Percentiles rank a stretch among this genome's conserved stretches.
phyloP scores from a whole-genome alignment of 2,329 filamentous ascomycete species.

The Scortechinia acanthostroma region DNA sequence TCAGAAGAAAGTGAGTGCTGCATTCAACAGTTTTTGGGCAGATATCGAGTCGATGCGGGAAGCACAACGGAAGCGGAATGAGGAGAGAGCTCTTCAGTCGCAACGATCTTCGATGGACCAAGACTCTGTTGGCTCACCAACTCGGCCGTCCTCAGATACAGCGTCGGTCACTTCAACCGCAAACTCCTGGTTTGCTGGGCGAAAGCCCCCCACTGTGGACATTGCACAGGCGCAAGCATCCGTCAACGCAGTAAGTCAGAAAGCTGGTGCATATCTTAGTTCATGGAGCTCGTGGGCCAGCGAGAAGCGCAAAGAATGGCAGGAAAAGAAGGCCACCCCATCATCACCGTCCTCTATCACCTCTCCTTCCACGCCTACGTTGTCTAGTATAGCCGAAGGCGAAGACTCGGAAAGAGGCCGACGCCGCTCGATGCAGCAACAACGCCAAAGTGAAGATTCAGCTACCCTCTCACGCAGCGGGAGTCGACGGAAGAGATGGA shows the following conservation, averaged over 20 bases:
- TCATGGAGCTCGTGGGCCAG: slow-evolving; percentile 20
- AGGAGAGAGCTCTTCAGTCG: slow-evolving; percentile 42
- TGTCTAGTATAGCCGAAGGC: slow-evolving; percentile 13
- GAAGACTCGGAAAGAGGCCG: slow-evolving; percentile 17
- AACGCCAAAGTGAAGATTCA: slow-evolving; percentile 16
- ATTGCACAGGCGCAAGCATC: slow-evolving; percentile 3
- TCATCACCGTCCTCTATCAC: slow-evolving; percentile 11
- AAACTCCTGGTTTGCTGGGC: not conserved
- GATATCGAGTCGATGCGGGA: slow-evolving; percentile 66
- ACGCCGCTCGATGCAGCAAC: slow-evolving; percentile 15
- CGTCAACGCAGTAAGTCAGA: not conserved
- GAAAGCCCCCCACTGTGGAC: not conserved
- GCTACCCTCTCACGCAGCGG: slow-evolving; percentile 4
- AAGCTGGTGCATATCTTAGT: slow-evolving; percentile 5
- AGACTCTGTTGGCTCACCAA: slow-evolving; percentile 7
- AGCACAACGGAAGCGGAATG: slow-evolving; percentile 56
- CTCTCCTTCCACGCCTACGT: slow-evolving; percentile 12
- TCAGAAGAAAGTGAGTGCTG: slow-evolving; percentile 56
- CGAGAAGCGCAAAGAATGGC: slow-evolving; percentile 34
- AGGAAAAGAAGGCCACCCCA: slow-evolving; percentile 17
- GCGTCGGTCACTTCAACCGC: not conserved
- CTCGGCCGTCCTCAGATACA: slow-evolving; percentile 5
- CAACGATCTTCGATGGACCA: slow-evolving; percentile 28
- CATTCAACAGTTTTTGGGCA: slow-evolving; percentile 62
- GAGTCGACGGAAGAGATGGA: slow-evolving; percentile 21